A percentile compares a stretch with the other conserved stretches of the same genome.
phyloP scores from a whole-genome alignment of 1,284 basidiomycete species.

The Cutaneotrichosporon curvatum region DNA sequence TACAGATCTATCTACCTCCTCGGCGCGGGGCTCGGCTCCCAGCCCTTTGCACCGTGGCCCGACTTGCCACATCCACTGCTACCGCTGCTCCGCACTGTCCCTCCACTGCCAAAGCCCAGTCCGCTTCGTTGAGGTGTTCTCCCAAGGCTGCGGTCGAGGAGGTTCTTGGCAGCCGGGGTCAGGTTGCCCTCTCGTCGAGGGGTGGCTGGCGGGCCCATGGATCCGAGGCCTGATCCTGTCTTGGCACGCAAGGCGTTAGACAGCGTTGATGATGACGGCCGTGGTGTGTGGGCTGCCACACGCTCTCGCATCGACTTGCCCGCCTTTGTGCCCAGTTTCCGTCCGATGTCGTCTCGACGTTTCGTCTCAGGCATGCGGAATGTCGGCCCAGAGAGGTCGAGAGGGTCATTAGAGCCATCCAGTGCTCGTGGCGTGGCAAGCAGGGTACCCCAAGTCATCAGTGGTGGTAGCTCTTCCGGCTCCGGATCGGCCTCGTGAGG shows the following conservation, averaged over 20 bases:
- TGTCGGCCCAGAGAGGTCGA: conserved; percentile 49
- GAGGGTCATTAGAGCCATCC: conserved; percentile 55
- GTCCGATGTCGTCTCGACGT: conserved; percentile 66
- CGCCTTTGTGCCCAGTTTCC: conserved; percentile 60
- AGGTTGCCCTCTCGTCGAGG: conserved; percentile 55
- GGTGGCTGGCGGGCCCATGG: conserved; percentile 69
- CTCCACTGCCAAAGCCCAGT: too few species aligned
- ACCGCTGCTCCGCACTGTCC: too few species aligned
- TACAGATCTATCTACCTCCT: not conserved
- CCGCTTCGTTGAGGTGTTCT: conserved; percentile 19
- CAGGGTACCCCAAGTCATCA: conserved; percentile 90
- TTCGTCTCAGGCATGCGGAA: conserved; percentile 66
- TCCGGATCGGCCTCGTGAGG: conserved; percentile 48
- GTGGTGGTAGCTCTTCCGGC: conserved; percentile 71
- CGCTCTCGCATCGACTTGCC: conserved; percentile 42
- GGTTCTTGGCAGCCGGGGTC: conserved; percentile 68
- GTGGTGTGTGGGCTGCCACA: conserved; percentile 51
- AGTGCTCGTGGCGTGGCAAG: conserved; percentile 73
- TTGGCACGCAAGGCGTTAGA: conserved; percentile 34
- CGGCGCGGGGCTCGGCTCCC: not conserved
- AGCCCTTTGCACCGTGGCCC: too few species aligned
- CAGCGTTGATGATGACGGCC: conserved; percentile 46
- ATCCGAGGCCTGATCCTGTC: conserved; percentile 33
- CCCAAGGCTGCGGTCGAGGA: conserved; percentile 59
- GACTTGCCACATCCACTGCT: too few species aligned